Evolutionary conservation across 352 stramenopile genomes (phyloP).

Genomic region (Phytophthora vignae): DNA sequence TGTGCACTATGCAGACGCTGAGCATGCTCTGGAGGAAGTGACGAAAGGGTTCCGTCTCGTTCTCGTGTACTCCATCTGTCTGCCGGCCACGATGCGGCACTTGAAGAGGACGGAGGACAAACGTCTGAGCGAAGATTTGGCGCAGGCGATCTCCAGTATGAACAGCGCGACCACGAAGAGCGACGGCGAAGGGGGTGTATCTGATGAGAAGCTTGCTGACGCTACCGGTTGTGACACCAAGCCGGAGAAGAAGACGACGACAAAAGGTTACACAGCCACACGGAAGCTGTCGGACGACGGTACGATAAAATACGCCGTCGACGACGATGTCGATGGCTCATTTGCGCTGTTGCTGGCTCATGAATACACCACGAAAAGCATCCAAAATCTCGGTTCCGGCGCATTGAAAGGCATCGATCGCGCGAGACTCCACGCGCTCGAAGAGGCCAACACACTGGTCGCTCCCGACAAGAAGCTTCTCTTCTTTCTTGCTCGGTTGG

Average conservation of each 20-base stretch:
- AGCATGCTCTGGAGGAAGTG: conserved; percentile 15
- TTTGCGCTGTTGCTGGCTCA: conserved; percentile 22
- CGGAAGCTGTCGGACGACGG: neutral
- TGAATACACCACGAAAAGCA: conserved; percentile 23
- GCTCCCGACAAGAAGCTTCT: conserved; percentile 6
- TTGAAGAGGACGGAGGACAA: neutral
- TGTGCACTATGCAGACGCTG: conserved; percentile 23
- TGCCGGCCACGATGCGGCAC: conserved; percentile 12
- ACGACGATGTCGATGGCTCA: conserved; percentile 33
- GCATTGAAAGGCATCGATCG: conserved; percentile 29
- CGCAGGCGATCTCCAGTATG: conserved; percentile 32
- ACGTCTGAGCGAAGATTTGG: neutral
- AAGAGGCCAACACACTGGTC: conserved; percentile 9
- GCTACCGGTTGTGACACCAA: no score
- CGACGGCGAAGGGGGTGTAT: no score
- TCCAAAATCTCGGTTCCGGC: conserved; percentile 8
- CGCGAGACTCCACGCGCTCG: conserved; percentile 5
- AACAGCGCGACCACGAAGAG: conserved; percentile 11
- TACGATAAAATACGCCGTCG: neutral
- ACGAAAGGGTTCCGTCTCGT: conserved; percentile 21
- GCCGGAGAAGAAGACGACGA: neutral
- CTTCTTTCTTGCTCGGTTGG: conserved; percentile 19
- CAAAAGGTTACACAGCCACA: conserved; percentile 4
- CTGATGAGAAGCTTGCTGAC: no score
- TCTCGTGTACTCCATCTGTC: conserved; percentile 25